Percentiles rank a stretch among this genome's conserved stretches.
Conservation (phyloP, 2,329 filamentous ascomycete genomes). For the Claviceps fusiformis region DNA sequence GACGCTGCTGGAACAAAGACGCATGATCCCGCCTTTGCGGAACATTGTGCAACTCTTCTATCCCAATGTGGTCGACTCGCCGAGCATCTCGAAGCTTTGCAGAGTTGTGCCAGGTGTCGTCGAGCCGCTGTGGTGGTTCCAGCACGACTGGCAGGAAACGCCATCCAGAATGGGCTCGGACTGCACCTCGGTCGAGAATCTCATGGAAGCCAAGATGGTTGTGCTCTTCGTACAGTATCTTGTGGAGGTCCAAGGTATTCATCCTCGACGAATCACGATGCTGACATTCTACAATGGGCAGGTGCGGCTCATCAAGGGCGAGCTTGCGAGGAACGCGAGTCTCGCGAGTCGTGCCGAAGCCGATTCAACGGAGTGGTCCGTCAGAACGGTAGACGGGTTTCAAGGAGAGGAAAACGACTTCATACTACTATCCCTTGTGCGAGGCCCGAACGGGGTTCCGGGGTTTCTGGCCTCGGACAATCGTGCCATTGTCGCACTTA, state of each 20-base stretch:
- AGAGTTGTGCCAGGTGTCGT: slow-evolving; percentile 31
- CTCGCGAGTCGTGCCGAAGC: slow-evolving; percentile 9
- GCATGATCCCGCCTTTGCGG: slow-evolving; percentile 35
- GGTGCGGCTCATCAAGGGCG: slow-evolving; percentile 45
- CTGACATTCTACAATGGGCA: slow-evolving; percentile 86
- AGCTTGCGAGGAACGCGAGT: slow-evolving; percentile 22
- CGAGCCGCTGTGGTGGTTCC: slow-evolving; percentile 28
- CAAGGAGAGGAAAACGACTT: slow-evolving; percentile 87
- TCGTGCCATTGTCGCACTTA: slow-evolving; percentile 44
- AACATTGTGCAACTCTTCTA: slow-evolving; percentile 35
- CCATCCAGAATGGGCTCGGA: slow-evolving; percentile 42
- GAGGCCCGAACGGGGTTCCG: slow-evolving; percentile 46
- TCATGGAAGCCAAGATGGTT: slow-evolving; percentile 63
- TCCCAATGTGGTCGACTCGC: slow-evolving; percentile 29
- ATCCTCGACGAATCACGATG: slow-evolving; percentile 53
- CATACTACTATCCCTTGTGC: slow-evolving; percentile 65
- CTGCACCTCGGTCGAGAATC: slow-evolving; percentile 52
- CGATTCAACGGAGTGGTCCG: slow-evolving; percentile 31
- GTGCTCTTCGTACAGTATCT: slow-evolving; percentile 60
- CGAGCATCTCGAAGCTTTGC: slow-evolving; percentile 14
- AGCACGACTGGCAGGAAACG: slow-evolving; percentile 32
- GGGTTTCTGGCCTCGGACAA: slow-evolving; percentile 60
- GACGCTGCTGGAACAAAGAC: slow-evolving; percentile 53
- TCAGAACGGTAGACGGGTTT: slow-evolving; percentile 77
- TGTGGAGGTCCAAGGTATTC: slow-evolving; percentile 38